A percentile compares a stretch with the other conserved stretches of the same genome.
phyloP scores from a whole-genome alignment of 2,329 filamentous ascomycete species.

The Ceratocystiopsis brevicomis region DNA sequence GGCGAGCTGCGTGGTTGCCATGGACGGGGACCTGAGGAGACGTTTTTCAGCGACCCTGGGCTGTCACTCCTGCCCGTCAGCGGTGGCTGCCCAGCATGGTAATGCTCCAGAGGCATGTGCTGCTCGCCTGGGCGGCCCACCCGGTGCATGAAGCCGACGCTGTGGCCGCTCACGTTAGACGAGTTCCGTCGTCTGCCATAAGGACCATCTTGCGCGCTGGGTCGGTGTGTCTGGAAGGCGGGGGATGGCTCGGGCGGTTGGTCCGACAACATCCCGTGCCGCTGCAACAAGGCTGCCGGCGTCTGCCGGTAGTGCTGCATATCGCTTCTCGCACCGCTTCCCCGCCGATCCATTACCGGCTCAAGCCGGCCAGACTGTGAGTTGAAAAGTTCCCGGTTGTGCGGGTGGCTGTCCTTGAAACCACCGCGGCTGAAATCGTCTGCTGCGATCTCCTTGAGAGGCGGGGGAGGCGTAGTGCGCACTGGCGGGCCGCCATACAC shows the following conservation, averaged over 20 bases:
- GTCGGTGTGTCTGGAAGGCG: slow-evolving; percentile 65
- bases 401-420: slow-evolving; percentile 52
- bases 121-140: slow-evolving; percentile 25
- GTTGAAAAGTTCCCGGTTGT: slow-evolving; percentile 69
- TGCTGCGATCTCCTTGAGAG: slow-evolving; percentile 69
- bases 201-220: slow-evolving; percentile 42
- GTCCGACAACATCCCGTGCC: slow-evolving; percentile 41
- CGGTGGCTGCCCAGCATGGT: slow-evolving; percentile 28
- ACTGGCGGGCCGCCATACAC: slow-evolving; percentile 19
- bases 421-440: slow-evolving; percentile 79
- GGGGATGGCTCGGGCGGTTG: slow-evolving; percentile 57
- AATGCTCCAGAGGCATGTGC: slow-evolving; percentile 22
- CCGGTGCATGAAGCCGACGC: slow-evolving; percentile 48
- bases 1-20: slow-evolving; percentile 29
- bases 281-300: slow-evolving; percentile 47
- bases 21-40: slow-evolving; percentile 19
- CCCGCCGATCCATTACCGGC: slow-evolving; percentile 62
- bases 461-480: slow-evolving; percentile 20
- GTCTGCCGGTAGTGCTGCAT: slow-evolving; percentile 45
- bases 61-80: slow-evolving; percentile 31
- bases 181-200: slow-evolving; percentile 68
- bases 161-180: slow-evolving; percentile 79
- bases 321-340: slow-evolving; percentile 44
- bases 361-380: slow-evolving; percentile 91
- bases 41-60: slow-evolving; percentile 27